Base-by-base conservation (phyloP, 305 asterid genomes). In the Fraxinus xanthoxyloides region DNA sequence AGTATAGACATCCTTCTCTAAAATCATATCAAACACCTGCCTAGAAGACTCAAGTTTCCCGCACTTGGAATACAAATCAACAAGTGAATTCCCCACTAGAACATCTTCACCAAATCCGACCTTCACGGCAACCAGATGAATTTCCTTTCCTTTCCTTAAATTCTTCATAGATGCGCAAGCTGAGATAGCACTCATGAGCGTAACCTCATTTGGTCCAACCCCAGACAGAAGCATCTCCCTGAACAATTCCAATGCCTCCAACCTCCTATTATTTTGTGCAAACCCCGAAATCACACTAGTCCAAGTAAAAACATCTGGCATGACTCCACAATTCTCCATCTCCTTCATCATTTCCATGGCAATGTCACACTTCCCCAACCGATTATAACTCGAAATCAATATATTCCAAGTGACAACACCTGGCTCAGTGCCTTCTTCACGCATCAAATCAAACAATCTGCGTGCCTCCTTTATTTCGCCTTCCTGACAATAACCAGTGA, bases 281-380 rank as follows among this genome's bases (percentile, higher is more conserved):
- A 92, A 88, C 61, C 97, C 98, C 35, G 90, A 90, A 69, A 93
- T 91, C 88, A 92, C 75, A 75, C 90, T 87, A 32, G 92, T 89
- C 97, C 98, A 94, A 36, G 97, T 94, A 76, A 85, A 92, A 31
- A 93, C 92, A 90, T 93, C 98, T 0, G 97, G 97, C 70, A 59
- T 36, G 36, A 86, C 54, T 13, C 94, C 92, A 78, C 59, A 67
- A 24, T 73, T 79, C 85, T 88, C 85, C 98, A 93, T 94, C 88
- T 92, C 97, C 61, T 85, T 80, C 91, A 91, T 84, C 87, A 92
- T 84, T 76, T 87, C 81, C 88, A 86, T 80, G 0, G 97, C 95
- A 72, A 84, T 72, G 79, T 93, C 94, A 81, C 85, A 91, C 85
- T 87, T 88, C 40, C 94, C 97, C 75, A 84, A 36, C 30, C 88